Conservation (phyloP, 441 rosid genomes). For the Euphorbia celastroides region DNA sequence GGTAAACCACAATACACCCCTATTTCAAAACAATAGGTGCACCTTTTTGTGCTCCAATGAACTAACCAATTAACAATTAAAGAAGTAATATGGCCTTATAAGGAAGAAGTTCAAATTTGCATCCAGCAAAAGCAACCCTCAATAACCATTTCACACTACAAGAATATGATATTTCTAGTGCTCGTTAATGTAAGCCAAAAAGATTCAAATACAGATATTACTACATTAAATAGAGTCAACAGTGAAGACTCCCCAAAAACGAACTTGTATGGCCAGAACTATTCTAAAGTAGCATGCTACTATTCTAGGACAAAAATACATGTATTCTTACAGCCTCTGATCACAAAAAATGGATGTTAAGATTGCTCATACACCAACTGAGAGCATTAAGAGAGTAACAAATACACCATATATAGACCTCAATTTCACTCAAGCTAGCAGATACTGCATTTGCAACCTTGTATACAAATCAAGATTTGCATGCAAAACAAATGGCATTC, state of each 20-base stretch:
- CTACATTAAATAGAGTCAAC: not conserved
- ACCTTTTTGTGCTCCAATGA: not conserved
- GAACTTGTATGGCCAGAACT: not conserved
- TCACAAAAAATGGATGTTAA: not conserved
- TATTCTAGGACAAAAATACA: not conserved
- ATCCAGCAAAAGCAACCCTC: conserved; percentile 1
- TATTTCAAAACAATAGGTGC: not conserved
- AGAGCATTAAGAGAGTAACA: not conserved
- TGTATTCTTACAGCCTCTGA: not conserved
- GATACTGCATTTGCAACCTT: conserved; percentile 2
- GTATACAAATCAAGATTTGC: not conserved
- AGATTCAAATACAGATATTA: not conserved
- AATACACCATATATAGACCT: not conserved
- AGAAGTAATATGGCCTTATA: not conserved
- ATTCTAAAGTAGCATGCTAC: not conserved
- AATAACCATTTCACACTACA: not conserved
- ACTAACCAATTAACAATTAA: not conserved
- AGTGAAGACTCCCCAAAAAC: not conserved
- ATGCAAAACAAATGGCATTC: not conserved
- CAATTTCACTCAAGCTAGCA: not conserved
- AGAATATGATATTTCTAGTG: not conserved
- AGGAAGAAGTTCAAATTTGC: not conserved
- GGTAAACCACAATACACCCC: not conserved
- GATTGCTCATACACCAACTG: not conserved
- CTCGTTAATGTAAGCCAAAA: not conserved